A percentile compares a stretch with the other conserved stretches of the same genome.
Evolutionary conservation across 768 basidiomycete species (phyloP).

Genomic region (Xerocomus spinulosus): DNA sequence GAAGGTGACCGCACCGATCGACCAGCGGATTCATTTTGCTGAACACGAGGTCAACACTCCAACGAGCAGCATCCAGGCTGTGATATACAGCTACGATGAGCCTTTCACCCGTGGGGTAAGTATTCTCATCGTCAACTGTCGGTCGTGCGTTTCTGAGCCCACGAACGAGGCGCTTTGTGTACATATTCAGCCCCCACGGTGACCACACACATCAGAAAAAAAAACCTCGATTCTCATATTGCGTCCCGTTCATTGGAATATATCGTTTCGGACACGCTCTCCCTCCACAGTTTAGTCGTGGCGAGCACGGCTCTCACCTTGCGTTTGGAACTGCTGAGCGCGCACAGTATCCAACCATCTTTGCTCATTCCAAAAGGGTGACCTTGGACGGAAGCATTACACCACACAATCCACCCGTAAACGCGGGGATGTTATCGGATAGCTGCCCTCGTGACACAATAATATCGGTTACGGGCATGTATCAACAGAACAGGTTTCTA

Average conservation of each 20-base stretch:
- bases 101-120: constrained; percentile 2
- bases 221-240: constrained; percentile 8
- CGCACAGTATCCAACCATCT: constrained; percentile 6
- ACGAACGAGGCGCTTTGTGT: background rate
- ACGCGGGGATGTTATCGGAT: too few relatives aligned
- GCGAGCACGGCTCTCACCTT: background rate
- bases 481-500: too few relatives aligned
- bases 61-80: background rate
- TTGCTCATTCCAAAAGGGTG: constrained; percentile 11
- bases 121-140: background rate
- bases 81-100: background rate
- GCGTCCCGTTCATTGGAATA: background rate
- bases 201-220: too few relatives aligned
- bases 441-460: too few relatives aligned
- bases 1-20: constrained; percentile 6
- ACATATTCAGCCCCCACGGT: too few relatives aligned
- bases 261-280: constrained; percentile 2
- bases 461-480: too few relatives aligned
- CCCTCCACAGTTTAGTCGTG: constrained; percentile 10
- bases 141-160: background rate
- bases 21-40: constrained; percentile 16
- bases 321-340: constrained; percentile 5
- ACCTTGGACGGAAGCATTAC: background rate
- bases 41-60: constrained; percentile 6
- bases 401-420: too few relatives aligned